Percentiles rank a stretch among this genome's conserved stretches.
phyloP scores from a whole-genome alignment of 345 rosid genomes.

The Rubroshorea leprosula region DNA sequence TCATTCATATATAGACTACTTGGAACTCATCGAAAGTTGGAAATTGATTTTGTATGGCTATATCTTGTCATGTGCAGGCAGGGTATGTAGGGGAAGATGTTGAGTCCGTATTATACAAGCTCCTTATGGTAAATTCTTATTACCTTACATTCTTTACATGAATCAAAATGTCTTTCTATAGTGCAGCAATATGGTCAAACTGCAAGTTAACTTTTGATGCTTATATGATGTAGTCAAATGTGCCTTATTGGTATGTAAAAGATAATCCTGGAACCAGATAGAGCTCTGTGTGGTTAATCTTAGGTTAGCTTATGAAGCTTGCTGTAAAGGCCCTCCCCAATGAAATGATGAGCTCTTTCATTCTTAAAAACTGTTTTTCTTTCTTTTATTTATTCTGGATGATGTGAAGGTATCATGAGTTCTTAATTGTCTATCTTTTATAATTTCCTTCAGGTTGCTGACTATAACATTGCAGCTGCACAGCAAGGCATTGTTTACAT shows the following conservation, averaged over 20 bases:
- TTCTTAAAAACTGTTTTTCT: too few species aligned
- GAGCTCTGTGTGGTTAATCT: neutral
- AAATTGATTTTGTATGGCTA: constrained; percentile 2
- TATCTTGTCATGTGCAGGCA: constrained; percentile 58
- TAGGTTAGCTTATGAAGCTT: constrained; percentile 8
- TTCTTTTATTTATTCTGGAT: too few species aligned
- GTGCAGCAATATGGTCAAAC: neutral
- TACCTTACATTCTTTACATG: constrained; percentile 1
- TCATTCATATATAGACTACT: neutral
- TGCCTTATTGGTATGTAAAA: constrained; percentile 3
- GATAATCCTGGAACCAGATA: constrained; percentile 1
- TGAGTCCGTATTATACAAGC: constrained; percentile 97
- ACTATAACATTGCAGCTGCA: constrained; percentile 96
- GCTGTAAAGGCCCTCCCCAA: too few species aligned
- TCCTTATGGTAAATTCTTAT: constrained; percentile 53
- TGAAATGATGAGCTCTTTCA: too few species aligned
- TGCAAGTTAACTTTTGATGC: neutral
- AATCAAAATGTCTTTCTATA: constrained; percentile 2
- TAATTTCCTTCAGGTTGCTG: constrained; percentile 58
- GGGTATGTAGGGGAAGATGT: constrained; percentile 99
- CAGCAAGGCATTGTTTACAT: constrained; percentile 99
- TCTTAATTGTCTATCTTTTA: too few species aligned
- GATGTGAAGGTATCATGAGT: too few species aligned
- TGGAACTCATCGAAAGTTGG: neutral
- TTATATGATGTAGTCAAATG: neutral